These are phyloP conservation scores for Gracilariopsis chorda DNA, from an alignment of 23 red algal species.

Conservation along the genomic window DNA sequence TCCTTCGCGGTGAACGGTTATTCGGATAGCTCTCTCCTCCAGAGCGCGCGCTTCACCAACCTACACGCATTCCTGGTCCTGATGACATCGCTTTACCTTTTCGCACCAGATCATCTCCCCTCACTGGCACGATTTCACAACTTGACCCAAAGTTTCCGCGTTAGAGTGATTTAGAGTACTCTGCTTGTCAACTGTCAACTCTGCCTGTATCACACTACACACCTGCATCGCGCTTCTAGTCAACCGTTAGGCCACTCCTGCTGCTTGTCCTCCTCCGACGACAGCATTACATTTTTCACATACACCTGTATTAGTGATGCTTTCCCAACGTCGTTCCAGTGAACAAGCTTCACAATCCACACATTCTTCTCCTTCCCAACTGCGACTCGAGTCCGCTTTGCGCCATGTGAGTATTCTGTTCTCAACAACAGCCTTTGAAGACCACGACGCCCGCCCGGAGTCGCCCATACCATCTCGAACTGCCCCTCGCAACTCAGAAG, in stretches of 20 bases:
- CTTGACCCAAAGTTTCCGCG: too few relatives aligned
- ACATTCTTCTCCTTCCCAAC: conserved; percentile 1
- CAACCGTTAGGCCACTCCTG: background rate
- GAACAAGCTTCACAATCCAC: conserved; percentile 29
- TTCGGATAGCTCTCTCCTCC: too few relatives aligned
- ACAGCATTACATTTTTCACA: too few relatives aligned
- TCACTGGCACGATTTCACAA: too few relatives aligned
- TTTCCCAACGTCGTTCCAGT: conserved; percentile 60
- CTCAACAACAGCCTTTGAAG: conserved; percentile 5
- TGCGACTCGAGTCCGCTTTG: conserved; percentile 34
- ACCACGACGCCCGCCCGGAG: conserved; percentile 13
- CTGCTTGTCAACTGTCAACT: too few relatives aligned
- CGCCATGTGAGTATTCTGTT: conserved; percentile 45
- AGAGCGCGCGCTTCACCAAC: too few relatives aligned
- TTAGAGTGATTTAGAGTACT: too few relatives aligned
- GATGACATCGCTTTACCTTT: too few relatives aligned
- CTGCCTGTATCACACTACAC: too few relatives aligned
- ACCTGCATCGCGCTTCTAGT: background rate
- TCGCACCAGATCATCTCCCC: too few relatives aligned
- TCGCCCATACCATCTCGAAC: background rate
- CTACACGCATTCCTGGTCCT: too few relatives aligned
- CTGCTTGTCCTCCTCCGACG: background rate
- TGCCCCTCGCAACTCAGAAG: background rate
- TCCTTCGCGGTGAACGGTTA: too few relatives aligned
- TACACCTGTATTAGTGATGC: conserved; percentile 14